Conservation (phyloP, 306 rosid genomes). For the Ammopiptanthus mongolicus region DNA sequence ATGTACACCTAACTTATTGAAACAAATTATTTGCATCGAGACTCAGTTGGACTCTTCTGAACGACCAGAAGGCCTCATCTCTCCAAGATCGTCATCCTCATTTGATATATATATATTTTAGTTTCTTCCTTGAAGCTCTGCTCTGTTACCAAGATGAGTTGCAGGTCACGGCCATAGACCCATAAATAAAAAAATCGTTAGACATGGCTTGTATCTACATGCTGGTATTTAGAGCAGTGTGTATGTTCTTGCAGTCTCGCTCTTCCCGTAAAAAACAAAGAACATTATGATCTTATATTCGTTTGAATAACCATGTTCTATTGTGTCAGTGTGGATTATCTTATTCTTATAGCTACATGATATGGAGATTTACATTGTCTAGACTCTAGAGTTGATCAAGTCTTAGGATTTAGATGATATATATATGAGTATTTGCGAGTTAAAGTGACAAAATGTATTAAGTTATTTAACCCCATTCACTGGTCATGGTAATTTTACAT, state of each 20-base stretch:
- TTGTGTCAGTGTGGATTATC: neutral
- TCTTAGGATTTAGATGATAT: neutral
- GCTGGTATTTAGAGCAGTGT: no score
- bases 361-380: neutral
- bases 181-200: no score
- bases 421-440: neutral
- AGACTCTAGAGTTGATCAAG: neutral
- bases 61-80: no score
- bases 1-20: no score
- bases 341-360: neutral
- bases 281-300: neutral
- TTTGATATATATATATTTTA: no score
- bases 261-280: neutral
- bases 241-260: neutral
- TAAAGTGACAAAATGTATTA: neutral
- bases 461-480: neutral
- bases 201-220: neutral
- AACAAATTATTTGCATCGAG: no score
- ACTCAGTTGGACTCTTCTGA: no score
- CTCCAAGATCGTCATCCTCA: no score
- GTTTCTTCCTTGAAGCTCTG: no score
- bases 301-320: neutral
- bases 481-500: neutral
- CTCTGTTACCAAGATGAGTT: no score
- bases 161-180: no score